Conservation (phyloP, 2,329 filamentous ascomycete genomes). For the Coccinonectria pachysandricola region DNA sequence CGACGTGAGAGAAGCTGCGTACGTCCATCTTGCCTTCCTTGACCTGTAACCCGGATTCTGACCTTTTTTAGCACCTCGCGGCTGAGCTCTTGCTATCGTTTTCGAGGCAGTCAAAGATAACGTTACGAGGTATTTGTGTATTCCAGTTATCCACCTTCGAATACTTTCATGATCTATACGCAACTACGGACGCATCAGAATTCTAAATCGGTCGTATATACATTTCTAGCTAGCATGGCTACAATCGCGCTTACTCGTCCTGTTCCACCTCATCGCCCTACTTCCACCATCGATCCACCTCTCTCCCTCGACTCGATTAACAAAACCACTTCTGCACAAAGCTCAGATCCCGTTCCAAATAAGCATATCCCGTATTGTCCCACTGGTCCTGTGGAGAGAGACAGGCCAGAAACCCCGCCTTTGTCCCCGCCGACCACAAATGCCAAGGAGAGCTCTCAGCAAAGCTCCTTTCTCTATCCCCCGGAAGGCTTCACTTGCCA, state of each 20-base stretch:
- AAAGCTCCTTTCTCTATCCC: constrained; percentile 64
- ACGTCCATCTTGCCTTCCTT: no score
- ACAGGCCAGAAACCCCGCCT: constrained; percentile 50
- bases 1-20: no score
- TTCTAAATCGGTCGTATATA: no score
- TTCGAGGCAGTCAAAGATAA: no score
- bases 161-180: no score
- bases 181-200: no score
- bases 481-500: constrained; percentile 50
- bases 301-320: constrained; percentile 27
- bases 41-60: no score
- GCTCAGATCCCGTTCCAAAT: constrained; percentile 55
- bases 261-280: constrained; percentile 33
- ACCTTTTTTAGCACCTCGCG: no score
- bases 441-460: constrained; percentile 41
- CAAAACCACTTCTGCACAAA: constrained; percentile 15
- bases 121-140: no score
- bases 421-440: constrained; percentile 60
- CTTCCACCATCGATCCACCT: constrained; percentile 32
- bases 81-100: no score
- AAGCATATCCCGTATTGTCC: constrained; percentile 86
- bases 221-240: no score
- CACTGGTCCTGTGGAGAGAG: constrained; percentile 54
- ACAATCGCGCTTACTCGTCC: constrained; percentile 44
- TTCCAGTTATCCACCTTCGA: no score